Percentiles rank a stretch among this genome's conserved stretches.
These are phyloP conservation scores for Tilletia indica DNA, from an alignment of 1,284 basidiomycete genomes.

Conservation along the genomic window DNA sequence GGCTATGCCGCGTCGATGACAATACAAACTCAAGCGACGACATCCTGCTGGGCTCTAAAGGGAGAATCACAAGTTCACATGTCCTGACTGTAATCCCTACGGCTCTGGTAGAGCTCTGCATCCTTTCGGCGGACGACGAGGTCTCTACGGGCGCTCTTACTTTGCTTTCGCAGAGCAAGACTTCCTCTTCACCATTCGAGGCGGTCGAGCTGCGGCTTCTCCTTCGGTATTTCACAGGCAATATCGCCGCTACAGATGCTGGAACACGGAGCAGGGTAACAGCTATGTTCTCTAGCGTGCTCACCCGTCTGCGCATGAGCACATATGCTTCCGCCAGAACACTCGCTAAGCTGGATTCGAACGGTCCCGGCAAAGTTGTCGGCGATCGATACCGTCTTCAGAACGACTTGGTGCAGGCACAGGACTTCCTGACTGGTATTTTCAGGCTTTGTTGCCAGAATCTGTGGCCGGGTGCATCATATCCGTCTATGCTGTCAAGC, in stretches of 20 bases:
- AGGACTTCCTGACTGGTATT: constrained; percentile 30
- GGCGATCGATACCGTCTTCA: constrained; percentile 20
- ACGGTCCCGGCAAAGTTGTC: constrained; percentile 20
- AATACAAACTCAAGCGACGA: neutral
- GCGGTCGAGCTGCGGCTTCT: constrained; percentile 1
- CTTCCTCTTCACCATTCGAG: neutral
- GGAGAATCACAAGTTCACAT: neutral
- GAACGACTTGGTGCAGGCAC: neutral
- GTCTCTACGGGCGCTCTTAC: neutral
- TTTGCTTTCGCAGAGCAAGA: neutral
- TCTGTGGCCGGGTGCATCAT: constrained; percentile 49
- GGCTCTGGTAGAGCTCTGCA: neutral
- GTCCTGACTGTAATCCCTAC: neutral
- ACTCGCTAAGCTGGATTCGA: constrained; percentile 21
- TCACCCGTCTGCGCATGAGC: constrained; percentile 43
- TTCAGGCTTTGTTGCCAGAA: constrained; percentile 28
- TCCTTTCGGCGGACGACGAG: constrained; percentile 3
- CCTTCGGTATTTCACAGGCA: neutral
- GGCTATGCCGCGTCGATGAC: neutral
- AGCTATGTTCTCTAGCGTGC: constrained; percentile 19
- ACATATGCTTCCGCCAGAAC: constrained; percentile 33
- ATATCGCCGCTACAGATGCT: constrained; percentile 3
- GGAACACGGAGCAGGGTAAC: neutral
- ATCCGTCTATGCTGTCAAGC: constrained; percentile 34
- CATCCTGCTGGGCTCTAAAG: neutral